Evolutionary conservation across 495 filamentous ascomycete genomes (phyloP).

Genomic region (Tuber magnatum): DNA sequence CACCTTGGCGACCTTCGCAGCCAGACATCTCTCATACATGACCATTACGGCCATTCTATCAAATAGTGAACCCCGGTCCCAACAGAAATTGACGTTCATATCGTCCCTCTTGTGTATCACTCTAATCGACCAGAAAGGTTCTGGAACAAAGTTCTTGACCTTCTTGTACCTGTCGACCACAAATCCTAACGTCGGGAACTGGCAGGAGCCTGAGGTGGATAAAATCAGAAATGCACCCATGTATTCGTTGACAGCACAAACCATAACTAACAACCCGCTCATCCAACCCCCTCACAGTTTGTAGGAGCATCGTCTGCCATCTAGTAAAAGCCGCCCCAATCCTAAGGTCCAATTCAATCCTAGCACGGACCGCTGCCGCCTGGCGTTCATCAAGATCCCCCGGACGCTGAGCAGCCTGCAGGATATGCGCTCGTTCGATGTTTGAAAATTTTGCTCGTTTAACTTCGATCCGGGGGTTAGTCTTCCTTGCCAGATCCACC

Average conservation of each 20-base stretch:
- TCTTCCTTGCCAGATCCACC: slow-evolving; percentile 64
- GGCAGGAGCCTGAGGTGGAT: slow-evolving; percentile 65
- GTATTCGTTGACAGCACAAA: slow-evolving; percentile 35
- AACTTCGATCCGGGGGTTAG: slow-evolving; percentile 66
- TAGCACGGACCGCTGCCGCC: slow-evolving; percentile 76
- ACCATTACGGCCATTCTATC: slow-evolving; percentile 74
- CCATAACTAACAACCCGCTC: slow-evolving; percentile 77
- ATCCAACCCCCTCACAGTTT: slow-evolving; percentile 57
- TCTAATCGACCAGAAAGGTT: slow-evolving; percentile 86
- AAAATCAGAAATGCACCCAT: neutral
- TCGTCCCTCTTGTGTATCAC: slow-evolving; percentile 69
- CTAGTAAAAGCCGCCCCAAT: slow-evolving; percentile 89
- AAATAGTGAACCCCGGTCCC: slow-evolving; percentile 76
- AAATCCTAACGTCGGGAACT: slow-evolving; percentile 94
- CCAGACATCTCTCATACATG: slow-evolving; percentile 75
- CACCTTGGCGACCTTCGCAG: slow-evolving; percentile 69
- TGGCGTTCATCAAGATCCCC: slow-evolving; percentile 75
- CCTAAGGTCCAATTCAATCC: slow-evolving; percentile 87
- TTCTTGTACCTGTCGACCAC: slow-evolving; percentile 92
- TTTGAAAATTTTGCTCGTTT: slow-evolving; percentile 90
- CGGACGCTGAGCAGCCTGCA: slow-evolving; percentile 72
- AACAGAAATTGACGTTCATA: slow-evolving; percentile 76
- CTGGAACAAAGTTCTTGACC: slow-evolving; percentile 87
- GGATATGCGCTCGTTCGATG: slow-evolving; percentile 84
- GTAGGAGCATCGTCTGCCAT: slow-evolving; percentile 69